Percentiles rank a stretch among this genome's conserved stretches.
Evolutionary conservation across 768 basidiomycete genomes (phyloP).

Genomic region (Lactarius hatsudake): DNA sequence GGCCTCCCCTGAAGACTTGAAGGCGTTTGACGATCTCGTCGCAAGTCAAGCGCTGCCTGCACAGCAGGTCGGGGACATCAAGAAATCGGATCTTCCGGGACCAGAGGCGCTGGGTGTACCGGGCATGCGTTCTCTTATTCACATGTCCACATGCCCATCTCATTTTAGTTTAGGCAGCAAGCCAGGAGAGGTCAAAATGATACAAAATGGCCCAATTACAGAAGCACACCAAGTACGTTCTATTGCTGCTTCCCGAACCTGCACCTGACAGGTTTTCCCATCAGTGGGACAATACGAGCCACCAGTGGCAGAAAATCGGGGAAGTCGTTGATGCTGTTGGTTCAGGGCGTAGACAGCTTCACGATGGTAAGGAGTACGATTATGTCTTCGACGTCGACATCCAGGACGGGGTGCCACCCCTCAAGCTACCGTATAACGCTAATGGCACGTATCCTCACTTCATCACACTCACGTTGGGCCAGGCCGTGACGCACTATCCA

Average conservation of each 20-base stretch:
- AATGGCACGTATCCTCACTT: slow-evolving; percentile 50
- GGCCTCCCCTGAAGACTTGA: slow-evolving; percentile 61
- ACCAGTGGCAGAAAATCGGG: slow-evolving; percentile 89
- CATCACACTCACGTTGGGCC: not conserved
- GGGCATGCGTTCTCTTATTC: slow-evolving; percentile 44
- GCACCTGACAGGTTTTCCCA: not conserved
- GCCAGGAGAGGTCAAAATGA: slow-evolving; percentile 90
- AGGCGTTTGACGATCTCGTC: slow-evolving; percentile 71
- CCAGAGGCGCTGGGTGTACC: slow-evolving; percentile 72
- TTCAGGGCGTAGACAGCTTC: slow-evolving; percentile 85
- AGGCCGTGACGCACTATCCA: not conserved
- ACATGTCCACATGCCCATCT: not conserved
- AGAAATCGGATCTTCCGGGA: slow-evolving; percentile 86
- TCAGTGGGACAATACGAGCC: slow-evolving; percentile 75
- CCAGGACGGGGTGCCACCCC: slow-evolving; percentile 84
- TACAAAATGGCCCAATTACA: slow-evolving; percentile 73
- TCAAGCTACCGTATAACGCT: slow-evolving; percentile 93
- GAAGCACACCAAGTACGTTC: slow-evolving; percentile 85
- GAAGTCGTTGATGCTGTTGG: slow-evolving; percentile 96
- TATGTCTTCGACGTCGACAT: slow-evolving; percentile 99
- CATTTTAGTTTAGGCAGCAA: slow-evolving; percentile 63
- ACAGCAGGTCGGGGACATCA: slow-evolving; percentile 86
- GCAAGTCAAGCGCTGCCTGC: slow-evolving; percentile 76
- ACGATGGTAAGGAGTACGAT: slow-evolving; percentile 93
- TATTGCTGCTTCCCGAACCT: not conserved